phyloP scores from a whole-genome alignment of 768 basidiomycete genomes.

The Suillus fuscotomentosus region DNA sequence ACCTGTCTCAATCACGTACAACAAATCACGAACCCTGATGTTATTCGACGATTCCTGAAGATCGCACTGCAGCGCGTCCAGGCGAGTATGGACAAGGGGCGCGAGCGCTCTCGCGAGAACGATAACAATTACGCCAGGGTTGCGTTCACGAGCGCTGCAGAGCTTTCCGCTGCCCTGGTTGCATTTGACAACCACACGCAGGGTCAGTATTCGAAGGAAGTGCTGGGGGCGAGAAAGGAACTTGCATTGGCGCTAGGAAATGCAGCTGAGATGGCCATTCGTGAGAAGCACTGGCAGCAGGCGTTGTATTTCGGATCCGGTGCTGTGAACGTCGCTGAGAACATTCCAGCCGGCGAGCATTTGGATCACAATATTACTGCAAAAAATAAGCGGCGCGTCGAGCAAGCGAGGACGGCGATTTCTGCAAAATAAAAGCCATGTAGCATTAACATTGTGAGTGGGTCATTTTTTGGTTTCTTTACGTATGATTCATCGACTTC shows the following conservation, averaged over 20 bases:
- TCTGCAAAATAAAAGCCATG: not conserved
- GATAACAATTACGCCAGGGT: conserved; percentile 20
- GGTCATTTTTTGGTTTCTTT: not conserved
- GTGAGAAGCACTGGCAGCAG: conserved; percentile 15
- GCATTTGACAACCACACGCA: conserved; percentile 28
- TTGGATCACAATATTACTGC: conserved; percentile 15
- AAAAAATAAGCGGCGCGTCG: conserved; percentile 26
- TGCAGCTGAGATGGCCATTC: conserved; percentile 36
- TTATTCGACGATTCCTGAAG: conserved; percentile 22
- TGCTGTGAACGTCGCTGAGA: conserved; percentile 20
- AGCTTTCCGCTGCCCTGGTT: conserved; percentile 32
- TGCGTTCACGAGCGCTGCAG: conserved; percentile 28
- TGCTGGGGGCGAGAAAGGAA: conserved; percentile 26
- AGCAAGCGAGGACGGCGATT: conserved; percentile 10
- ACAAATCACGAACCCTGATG: conserved; percentile 23
- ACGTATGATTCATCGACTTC: not conserved
- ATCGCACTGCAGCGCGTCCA: conserved; percentile 20
- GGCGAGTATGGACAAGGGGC: conserved; percentile 21
- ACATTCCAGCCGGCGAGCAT: conserved; percentile 13
- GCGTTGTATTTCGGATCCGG: conserved; percentile 27
- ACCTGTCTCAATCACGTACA: conserved; percentile 22
- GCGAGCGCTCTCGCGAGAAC: conserved; percentile 13
- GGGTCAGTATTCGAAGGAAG: conserved; percentile 18
- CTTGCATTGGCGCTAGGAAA: conserved; percentile 32
- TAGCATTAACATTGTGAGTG: not conserved